Base-by-base conservation (phyloP, 2,329 filamentous ascomycete genomes). In the Cladosporium phlei region DNA sequence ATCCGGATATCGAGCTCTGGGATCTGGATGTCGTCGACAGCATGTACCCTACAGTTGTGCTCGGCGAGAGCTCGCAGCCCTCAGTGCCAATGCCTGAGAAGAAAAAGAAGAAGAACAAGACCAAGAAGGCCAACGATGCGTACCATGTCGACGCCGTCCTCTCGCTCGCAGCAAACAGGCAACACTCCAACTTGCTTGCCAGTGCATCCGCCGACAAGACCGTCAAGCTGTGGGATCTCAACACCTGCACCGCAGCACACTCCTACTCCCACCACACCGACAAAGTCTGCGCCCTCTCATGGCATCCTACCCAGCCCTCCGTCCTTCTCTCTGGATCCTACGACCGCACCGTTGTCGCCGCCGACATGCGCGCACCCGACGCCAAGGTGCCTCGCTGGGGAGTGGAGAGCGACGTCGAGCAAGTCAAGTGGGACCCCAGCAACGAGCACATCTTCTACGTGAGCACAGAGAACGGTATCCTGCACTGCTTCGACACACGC, bases 1-100 rank as follows among this genome's bases (percentile, higher is more conserved):
- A 97, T 63, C 91, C 93, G 2, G 93, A 98, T 62, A 98, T 98
- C 58, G 93, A 98, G 72, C 83, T 98, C 45, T 98, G 93, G 93
- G 90, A 98, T 64, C 75, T 98, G 44, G 93, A 98, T 65, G 85
- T 89, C 6, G 82, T 98, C 43, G 93, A 98, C 71, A 87, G 86
- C 80, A 95, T 98, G 86, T 98, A 96, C 63, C 93, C 93, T 17
- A 95, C 95, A 64, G 90, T 91, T 8, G 94, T 98, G 53, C 80
- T 98, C 4, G 93, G 93, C 8, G 86, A 91, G 62, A 52, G 47
- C n/a, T 53, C 57, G 2, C 49, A 57, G 32, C 46, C 44, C n/a
- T 46, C 53, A 16, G 50, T 47, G 10, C 35, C 55, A 4, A 46
- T 48, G 29, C 50, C 57, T 14, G 56, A 55, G 14, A 84, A 82